Conservation (phyloP, 257 asterid species). For the Craterostigma plantagineum region DNA sequence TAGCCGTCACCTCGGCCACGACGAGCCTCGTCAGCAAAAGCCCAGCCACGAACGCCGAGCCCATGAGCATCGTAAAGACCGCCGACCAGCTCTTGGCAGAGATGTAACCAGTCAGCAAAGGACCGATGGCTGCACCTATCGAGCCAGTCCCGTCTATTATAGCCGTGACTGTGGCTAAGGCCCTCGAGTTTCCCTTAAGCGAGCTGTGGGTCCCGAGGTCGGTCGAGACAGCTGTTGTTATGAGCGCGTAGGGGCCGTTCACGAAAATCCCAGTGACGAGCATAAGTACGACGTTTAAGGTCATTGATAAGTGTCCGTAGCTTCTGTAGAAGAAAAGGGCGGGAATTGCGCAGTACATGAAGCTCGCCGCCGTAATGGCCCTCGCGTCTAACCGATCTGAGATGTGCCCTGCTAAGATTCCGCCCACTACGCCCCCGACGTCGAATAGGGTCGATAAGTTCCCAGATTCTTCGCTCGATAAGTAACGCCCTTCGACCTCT, state of each 20-base stretch:
- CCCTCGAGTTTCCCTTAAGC: constrained; percentile 67
- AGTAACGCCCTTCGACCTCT: constrained; percentile 73
- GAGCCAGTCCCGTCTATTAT: constrained; percentile 97
- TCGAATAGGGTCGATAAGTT: constrained; percentile 78
- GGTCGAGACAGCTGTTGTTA: constrained; percentile 91
- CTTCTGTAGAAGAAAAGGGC: constrained; percentile 71
- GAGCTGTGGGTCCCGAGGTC: constrained; percentile 94
- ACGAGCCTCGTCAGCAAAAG: constrained; percentile 72
- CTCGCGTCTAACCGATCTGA: constrained; percentile 74
- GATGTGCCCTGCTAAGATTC: constrained; percentile 80
- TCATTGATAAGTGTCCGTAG: constrained; percentile 70
- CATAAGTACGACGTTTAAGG: constrained; percentile 66
- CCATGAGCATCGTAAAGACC: constrained; percentile 87
- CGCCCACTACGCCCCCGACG: constrained; percentile 91
- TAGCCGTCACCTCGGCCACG: constrained; percentile 58
- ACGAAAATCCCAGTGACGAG: constrained; percentile 71
- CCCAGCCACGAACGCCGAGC: constrained; percentile 69
- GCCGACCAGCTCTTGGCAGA: constrained; percentile 82
- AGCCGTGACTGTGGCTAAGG: constrained; percentile 89
- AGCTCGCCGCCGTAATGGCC: constrained; percentile 94
- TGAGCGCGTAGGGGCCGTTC: constrained; percentile 89
- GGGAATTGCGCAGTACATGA: constrained; percentile 93
- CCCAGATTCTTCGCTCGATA: constrained; percentile 67
- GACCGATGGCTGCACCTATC: constrained; percentile 97
- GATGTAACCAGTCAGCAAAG: constrained; percentile 73